phyloP scores from a whole-genome alignment of 176 grass and related monocot species.

The Aegilops sharonensis region DNA sequence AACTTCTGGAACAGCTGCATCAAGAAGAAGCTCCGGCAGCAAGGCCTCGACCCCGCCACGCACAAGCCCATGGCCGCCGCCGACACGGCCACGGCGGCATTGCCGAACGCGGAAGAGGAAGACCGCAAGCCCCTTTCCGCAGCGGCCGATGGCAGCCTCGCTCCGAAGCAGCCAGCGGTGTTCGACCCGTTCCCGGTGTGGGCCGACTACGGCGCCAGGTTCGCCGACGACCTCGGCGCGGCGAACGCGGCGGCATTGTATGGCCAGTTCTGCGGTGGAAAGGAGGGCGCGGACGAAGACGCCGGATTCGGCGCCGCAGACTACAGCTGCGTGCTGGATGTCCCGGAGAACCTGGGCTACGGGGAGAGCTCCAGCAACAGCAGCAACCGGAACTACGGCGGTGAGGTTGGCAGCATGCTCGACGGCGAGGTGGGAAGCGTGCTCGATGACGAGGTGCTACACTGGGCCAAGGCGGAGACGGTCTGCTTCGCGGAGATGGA shows the following conservation, averaged over 20 bases:
- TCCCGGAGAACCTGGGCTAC: slow-evolving; percentile 65
- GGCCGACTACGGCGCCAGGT: slow-evolving; percentile 34
- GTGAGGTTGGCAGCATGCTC: slow-evolving; percentile 40
- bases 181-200: background rate
- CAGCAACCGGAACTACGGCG: slow-evolving; percentile 64
- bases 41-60: slow-evolving; percentile 68
- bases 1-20: slow-evolving; percentile 37
- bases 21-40: background rate
- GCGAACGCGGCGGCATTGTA: slow-evolving; percentile 28
- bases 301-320: slow-evolving; percentile 41
- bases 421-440: slow-evolving; percentile 45
- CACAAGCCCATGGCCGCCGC: slow-evolving; percentile 51
- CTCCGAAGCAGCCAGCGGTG: background rate
- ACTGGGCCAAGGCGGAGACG: slow-evolving; percentile 51
- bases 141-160: background rate
- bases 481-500: background rate
- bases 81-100: background rate
- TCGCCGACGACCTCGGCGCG: slow-evolving; percentile 11
- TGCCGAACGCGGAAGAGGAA: background rate
- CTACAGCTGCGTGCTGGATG: slow-evolving; percentile 69
- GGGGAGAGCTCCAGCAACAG: slow-evolving; percentile 82
- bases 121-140: background rate
- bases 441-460: slow-evolving; percentile 51
- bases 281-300: background rate
- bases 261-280: background rate